These are phyloP conservation scores for Aspergillus sojae DNA, from an alignment of 2,329 filamentous ascomycete genomes.

Conservation along the genomic window DNA sequence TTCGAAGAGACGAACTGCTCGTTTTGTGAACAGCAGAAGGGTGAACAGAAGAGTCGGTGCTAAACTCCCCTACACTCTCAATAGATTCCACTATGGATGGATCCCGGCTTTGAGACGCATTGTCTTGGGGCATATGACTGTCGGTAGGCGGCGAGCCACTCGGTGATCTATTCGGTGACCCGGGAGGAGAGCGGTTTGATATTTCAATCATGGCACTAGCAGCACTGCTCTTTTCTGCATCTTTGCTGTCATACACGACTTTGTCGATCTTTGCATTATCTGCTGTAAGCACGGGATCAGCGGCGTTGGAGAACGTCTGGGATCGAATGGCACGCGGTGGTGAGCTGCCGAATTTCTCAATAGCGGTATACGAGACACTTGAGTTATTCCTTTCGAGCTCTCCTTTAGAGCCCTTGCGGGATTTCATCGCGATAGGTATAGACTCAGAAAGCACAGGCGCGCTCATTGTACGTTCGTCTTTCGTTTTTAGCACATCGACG, in stretches of 20 bases:
- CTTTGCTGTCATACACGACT: conserved; percentile 58
- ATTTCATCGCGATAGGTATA: conserved; percentile 23
- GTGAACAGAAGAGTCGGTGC: conserved; percentile 26
- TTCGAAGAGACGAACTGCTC: conserved; percentile 26
- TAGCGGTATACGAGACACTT: conserved; percentile 29
- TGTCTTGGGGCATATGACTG: conserved; percentile 36
- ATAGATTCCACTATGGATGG: conserved; percentile 55
- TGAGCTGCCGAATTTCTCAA: conserved; percentile 42
- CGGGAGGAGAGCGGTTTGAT: conserved; percentile 63
- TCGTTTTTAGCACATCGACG: conserved; percentile 32
- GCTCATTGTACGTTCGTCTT: conserved; percentile 39
- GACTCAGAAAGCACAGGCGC: conserved; percentile 35
- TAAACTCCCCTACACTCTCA: conserved; percentile 25
- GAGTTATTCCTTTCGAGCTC: conserved; percentile 25
- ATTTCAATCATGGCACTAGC: conserved; percentile 68
- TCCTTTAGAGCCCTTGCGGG: conserved; percentile 32
- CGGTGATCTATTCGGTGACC: conserved; percentile 54
- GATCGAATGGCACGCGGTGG: conserved; percentile 62
- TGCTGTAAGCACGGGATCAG: conserved; percentile 67
- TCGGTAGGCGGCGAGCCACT: conserved; percentile 46
- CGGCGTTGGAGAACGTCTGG: conserved; percentile 63
- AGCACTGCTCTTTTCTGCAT: conserved; percentile 62
- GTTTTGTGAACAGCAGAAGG: conserved; percentile 34
- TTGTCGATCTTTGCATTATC: conserved; percentile 69
- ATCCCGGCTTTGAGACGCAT: conserved; percentile 46